Base-by-base conservation (phyloP, 768 basidiomycete species). In the Ephemerocybe angulata region DNA sequence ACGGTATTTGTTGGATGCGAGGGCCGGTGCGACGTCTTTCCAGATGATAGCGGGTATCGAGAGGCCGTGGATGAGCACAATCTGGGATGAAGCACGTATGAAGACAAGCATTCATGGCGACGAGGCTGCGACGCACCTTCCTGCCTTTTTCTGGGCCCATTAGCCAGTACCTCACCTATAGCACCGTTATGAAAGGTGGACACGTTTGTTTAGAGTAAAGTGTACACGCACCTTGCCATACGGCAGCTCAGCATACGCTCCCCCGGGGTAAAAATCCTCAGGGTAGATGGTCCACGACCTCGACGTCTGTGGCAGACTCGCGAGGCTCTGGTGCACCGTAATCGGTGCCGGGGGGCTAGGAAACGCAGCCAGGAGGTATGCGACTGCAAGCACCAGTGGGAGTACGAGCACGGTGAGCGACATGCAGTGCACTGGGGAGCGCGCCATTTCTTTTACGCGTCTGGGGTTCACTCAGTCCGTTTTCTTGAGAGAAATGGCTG, bases 21-120 rank as follows among this genome's bases (percentile, higher is more conserved):
- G 77, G 43, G 71, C 70, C 3, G 87, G 86, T 0, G 85, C 86
- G 22, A 93, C 77, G 40, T 90, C 84, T 63, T 81, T 85, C 87
- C 87, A 91, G 51, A 90, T 78, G 44, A 90, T 81, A 29, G 88
- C 75, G 5, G 90, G 88, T 30, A 90, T 81, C 15, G 86, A 88
- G 15, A 91, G 76, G 12, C 90, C 90, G 58, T 90, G 86, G 7
- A 93, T 85, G 30, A 91, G 75, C 10, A 89, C 82, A 21, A 92
- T 74, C 89, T 92, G 25, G 29, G 44, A 41, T 46, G 48, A 24
- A 30, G 15, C 13, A 50, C 33, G 19, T 4, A n/a, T 30, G 27
- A 25, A 50, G 44, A 29, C 24, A 10, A 24, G 30, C 33, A 8
- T 30, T 22, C 25, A 46, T n/a, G 25, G 42, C 37, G 22, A 27